These are phyloP conservation scores for Dujonia santamariae DNA, from an alignment of 1,139 yeast genomes.

Conservation along the genomic window DNA sequence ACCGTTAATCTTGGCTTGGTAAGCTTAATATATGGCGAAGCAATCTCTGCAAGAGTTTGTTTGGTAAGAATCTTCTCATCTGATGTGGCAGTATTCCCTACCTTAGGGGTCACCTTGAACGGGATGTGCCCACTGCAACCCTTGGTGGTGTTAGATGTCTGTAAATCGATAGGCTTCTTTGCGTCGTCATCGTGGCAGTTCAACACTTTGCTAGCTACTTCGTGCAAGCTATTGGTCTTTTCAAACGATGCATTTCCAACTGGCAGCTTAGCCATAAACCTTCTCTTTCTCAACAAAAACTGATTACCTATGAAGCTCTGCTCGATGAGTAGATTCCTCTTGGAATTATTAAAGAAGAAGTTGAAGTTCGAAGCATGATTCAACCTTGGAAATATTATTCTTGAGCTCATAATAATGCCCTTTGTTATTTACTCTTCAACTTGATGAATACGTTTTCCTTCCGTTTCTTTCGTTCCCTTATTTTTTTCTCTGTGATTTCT, in stretches of 20 bases:
- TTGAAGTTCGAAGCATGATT: conserved; percentile 32
- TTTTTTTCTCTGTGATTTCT: background rate
- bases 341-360: conserved; percentile 40
- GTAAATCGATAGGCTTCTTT: background rate
- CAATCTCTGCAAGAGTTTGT: too few relatives aligned
- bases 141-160: conserved; percentile 1
- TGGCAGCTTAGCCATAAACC: background rate
- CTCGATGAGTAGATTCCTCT: conserved; percentile 24
- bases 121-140: conserved; percentile 41
- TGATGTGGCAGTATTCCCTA: too few relatives aligned
- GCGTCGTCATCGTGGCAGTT: conserved; percentile 33
- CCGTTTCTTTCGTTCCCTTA: background rate
- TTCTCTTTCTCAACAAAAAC: conserved; percentile 7
- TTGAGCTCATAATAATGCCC: conserved; percentile 10
- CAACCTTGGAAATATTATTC: conserved; percentile 24
- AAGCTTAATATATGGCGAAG: conserved; percentile 64
- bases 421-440: background rate
- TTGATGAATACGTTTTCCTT: background rate
- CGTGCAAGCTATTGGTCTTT: conserved; percentile 10
- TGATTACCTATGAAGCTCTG: conserved; percentile 39
- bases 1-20: conserved; percentile 89
- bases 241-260: too few relatives aligned
- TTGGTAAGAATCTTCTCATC: too few relatives aligned
- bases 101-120: conserved; percentile 49
- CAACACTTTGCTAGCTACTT: conserved; percentile 35